Evolutionary conservation across 2,329 filamentous ascomycete species (phyloP).

Genomic region (Aspergillus carbonarius): DNA sequence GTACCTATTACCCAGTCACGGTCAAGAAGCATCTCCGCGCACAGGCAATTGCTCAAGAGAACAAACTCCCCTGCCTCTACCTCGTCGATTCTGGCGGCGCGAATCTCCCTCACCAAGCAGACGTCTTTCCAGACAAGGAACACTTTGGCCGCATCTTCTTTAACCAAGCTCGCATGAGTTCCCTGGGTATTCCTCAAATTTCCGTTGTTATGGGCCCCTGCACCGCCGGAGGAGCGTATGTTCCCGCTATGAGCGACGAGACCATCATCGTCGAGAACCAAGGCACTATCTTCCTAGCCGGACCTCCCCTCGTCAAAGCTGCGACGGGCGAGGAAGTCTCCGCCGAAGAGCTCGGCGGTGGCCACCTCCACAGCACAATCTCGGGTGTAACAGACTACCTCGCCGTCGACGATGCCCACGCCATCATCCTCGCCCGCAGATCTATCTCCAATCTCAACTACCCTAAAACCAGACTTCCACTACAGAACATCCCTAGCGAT

Average conservation of each 20-base stretch:
- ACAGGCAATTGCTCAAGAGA: conserved; percentile 86
- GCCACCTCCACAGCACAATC: conserved; percentile 82
- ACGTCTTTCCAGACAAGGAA: conserved; percentile 92
- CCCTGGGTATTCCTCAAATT: conserved; percentile 85
- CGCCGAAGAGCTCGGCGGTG: conserved; percentile 87
- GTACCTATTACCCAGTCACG: conserved; percentile 94
- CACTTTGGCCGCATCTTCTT: conserved; percentile 98
- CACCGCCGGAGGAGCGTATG: conserved; percentile 92
- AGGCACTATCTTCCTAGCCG: conserved; percentile 96
- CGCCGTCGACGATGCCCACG: conserved; percentile 90
- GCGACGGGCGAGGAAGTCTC: conserved; percentile 91
- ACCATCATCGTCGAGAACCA: conserved; percentile 94
- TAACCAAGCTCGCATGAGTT: conserved; percentile 94
- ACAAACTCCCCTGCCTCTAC: conserved; percentile 82
- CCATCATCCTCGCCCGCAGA: conserved; percentile 77
- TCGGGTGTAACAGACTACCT: conserved; percentile 95
- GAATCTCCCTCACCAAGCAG: conserved; percentile 90
- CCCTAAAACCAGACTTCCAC: conserved; percentile 53
- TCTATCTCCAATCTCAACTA: conserved; percentile 90
- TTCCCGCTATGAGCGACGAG: conserved; percentile 96
- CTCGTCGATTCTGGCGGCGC: conserved; percentile 94
- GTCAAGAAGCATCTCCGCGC: conserved; percentile 96
- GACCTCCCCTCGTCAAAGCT: conserved; percentile 90
- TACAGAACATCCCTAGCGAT: conserved; percentile 24
- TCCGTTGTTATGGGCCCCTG: conserved; percentile 97